phyloP scores from a whole-genome alignment of 2,329 filamentous ascomycete species.

The Fusarium sublunatum region DNA sequence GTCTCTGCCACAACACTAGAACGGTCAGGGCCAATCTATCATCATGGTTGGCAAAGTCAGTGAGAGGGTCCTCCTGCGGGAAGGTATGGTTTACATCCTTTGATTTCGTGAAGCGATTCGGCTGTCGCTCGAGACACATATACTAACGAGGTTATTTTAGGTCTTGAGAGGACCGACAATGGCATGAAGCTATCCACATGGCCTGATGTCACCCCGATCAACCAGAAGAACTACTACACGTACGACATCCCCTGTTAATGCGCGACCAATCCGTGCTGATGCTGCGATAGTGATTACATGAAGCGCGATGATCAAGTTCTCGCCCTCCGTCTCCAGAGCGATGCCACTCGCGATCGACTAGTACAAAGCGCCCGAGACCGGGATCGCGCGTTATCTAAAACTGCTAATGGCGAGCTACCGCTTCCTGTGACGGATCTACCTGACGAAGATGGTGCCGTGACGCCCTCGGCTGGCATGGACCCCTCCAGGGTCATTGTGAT shows the following conservation, averaged over 20 bases:
- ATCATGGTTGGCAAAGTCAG: constrained; percentile 73
- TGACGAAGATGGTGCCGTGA: constrained; percentile 66
- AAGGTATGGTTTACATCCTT: constrained; percentile 58
- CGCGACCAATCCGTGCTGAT: constrained; percentile 28
- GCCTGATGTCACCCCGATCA: constrained; percentile 93
- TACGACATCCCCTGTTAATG: constrained; percentile 52
- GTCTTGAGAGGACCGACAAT: constrained; percentile 96
- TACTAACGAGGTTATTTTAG: constrained; percentile 60
- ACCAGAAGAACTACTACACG: constrained; percentile 99
- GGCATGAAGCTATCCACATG: constrained; percentile 95
- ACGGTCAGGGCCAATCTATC: constrained; percentile 24
- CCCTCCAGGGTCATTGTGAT: constrained; percentile 94
- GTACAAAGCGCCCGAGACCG: constrained; percentile 88
- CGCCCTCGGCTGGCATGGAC: constrained; percentile 70
- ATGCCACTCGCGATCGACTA: constrained; percentile 85
- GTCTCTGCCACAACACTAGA: constrained; percentile 23
- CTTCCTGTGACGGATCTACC: constrained; percentile 69
- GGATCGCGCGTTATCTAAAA: constrained; percentile 84
- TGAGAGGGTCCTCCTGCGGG: constrained; percentile 71
- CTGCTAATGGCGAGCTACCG: constrained; percentile 73
- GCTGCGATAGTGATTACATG: constrained; percentile 81
- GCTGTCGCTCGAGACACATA: constrained; percentile 27
- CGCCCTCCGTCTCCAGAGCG: constrained; percentile 86
- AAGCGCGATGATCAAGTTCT: constrained; percentile 98
- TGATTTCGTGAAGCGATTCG: constrained; percentile 8